Evolutionary conservation across 2,329 filamentous ascomycete genomes (phyloP), one percentile per base, ranked within the genome.

Genomic region (Atkinsonella texensis): DNA sequence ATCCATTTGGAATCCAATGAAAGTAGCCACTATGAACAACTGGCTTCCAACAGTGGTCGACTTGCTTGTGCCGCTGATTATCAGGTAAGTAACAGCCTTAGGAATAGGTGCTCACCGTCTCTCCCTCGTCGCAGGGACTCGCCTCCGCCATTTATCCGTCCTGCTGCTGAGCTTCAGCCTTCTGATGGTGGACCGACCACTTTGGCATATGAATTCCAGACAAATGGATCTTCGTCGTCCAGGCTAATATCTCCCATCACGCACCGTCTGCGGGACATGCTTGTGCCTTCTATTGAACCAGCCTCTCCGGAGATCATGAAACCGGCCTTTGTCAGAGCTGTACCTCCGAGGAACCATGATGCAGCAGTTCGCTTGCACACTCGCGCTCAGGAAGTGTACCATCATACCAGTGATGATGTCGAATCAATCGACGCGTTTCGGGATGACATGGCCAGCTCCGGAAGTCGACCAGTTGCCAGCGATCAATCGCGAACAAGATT

Each of bases 221-320:
- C 54, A 44, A 48, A 51, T 48, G 51, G 56, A 44, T 53, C 56
- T 18, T 55, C 57, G 43, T 49, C 50, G n/a, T 47, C 46, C 4
- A 45, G 47, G 44, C 23, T 39, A 23, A 23, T 40, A 31, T 48
- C 62, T 63, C 31, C 58, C 13, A 23, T 51, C 13, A 52, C 51
- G 7, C 48, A 53, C 50, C 56, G 54, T 13, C 51, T 66, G 12
- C 68, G 70, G 56, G 74, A 77, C 40, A 65, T 71, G 57, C 60
- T 74, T 53, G 65, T 76, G 13, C 71, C 60, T 9, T 77, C 73
- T 7, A 70, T 75, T 56, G 74, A 76, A 55, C 67, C 69, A 18
- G 57, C 49, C 7, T 73, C 71, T 35, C 70, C 71, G 5, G 57
- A 63, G 23, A 49, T 58, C 18, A 63, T 63, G 60, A 61, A 58